Evolutionary conservation across 805 yeast species (phyloP).

Genomic region (Wickerhamomyces rabaulensis): DNA sequence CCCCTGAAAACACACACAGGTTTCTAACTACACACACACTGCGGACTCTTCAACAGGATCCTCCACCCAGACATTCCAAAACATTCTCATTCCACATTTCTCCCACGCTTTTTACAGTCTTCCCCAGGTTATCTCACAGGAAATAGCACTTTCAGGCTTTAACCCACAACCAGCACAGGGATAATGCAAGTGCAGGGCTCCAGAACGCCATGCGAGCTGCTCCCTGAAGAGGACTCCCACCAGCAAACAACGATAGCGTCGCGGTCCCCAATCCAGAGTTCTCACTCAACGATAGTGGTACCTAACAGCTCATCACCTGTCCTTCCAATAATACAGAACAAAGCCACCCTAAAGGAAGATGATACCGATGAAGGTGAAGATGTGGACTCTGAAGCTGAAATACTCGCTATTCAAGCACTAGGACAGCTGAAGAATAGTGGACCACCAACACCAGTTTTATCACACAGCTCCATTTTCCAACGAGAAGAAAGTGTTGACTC

Average conservation of each 20-base stretch:
- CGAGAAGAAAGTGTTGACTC: not conserved
- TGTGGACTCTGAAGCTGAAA: slow-evolving; percentile 2
- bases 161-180: not conserved
- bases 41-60: no score
- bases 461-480: not conserved
- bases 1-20: not conserved
- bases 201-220: not conserved
- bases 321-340: not conserved
- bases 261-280: not conserved
- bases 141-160: not conserved
- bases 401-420: slow-evolving; percentile 21
- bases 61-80: no score
- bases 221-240: not conserved
- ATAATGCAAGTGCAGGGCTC: not conserved
- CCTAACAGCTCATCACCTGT: not conserved
- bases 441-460: slow-evolving; percentile 6
- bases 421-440: slow-evolving; percentile 22
- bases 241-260: not conserved
- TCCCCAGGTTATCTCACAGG: not conserved
- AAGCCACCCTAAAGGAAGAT: not conserved
- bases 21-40: not conserved
- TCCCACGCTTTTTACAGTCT: not conserved
- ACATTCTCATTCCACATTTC: not conserved
- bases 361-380: slow-evolving; percentile 3
- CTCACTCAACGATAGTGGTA: not conserved